Conservation (phyloP, 257 asterid genomes). For the Pogostemon cablin region DNA sequence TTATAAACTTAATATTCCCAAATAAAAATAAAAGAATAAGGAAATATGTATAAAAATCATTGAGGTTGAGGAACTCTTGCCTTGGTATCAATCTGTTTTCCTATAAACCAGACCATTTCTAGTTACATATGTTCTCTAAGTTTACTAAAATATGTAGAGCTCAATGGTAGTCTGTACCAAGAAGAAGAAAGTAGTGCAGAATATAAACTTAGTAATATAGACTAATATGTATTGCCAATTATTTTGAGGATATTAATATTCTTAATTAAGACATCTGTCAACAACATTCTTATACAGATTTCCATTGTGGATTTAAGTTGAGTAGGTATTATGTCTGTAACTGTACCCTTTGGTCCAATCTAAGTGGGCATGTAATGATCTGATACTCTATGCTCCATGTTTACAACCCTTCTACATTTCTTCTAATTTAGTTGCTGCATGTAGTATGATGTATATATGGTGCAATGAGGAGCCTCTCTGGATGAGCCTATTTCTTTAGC, state of each 20-base stretch:
- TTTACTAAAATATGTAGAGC: neutral
- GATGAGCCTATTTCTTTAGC: constrained; percentile 76
- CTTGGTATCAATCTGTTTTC: constrained; percentile 7
- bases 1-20: neutral
- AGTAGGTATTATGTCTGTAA: constrained; percentile 8
- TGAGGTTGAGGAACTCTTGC: neutral
- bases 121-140: neutral
- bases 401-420: constrained; percentile 19
- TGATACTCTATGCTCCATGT: constrained; percentile 24
- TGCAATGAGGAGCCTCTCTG: constrained; percentile 99
- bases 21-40: neutral
- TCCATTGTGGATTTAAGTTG: constrained; percentile 2
- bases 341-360: neutral
- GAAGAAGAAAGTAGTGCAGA: constrained; percentile 11
- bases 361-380: constrained; percentile 16
- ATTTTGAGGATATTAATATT: neutral
- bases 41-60: neutral
- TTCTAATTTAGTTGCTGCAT: constrained; percentile 30
- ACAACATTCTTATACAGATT: constrained; percentile 11
- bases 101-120: neutral
- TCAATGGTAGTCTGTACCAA: neutral
- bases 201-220: constrained; percentile 13
- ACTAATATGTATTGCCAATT: neutral
- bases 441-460: constrained; percentile 87
- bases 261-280: constrained; percentile 6